Evolutionary conservation across 306 rosid species (phyloP), one percentile per base, ranked within the genome.

Genomic region (Castanospermum australe): DNA sequence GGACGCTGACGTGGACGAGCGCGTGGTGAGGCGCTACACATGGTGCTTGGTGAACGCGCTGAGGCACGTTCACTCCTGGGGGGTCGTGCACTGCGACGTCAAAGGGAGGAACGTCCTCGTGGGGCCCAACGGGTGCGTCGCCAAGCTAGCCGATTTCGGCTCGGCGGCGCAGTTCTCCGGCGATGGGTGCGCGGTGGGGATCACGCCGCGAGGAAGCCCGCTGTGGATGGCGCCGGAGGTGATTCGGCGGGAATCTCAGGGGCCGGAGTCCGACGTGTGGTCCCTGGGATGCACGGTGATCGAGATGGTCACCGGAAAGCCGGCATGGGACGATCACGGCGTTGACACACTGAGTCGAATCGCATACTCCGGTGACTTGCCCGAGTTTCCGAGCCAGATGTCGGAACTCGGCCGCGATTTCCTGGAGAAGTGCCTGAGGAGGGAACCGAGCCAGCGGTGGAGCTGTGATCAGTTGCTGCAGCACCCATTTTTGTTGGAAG

Each of bases 211-310:
- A 2, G 97, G 97, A 5, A 92, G 92, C 18, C 97, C 97, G 0
- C 76, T 92, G 11, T 90, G 94, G 97, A 92, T 92, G 97, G 97
- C 93, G 2, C 94, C 97, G 64, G 97, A 92, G 87, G 97, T 92
- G n/a, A 79, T 92, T 8, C 85, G 89, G 6, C 39, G 88, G 48
- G 89, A 88, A 54, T 73, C 42, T 8, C 97, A 90, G 79, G 93
- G 94, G 28, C 89, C 91, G 18, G 92, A 89, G 79, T 84, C 93
- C 21, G 94, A 92, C 57, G 82, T 92, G 14, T 92, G 97, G 97
- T 90, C 94, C 1, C 9, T 92, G 64, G 97, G 97, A 0, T 92
- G 94, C 79, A 92, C 97, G 77, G 72, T 92, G 38, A 80, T 92
- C 71, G 94, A 92, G 82, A 85, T 92, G 92, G 36, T 92, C 57